Evolutionary conservation across 2,329 filamentous ascomycete genomes (phyloP).

Genomic region (Emmonsiellopsis sp.): DNA sequence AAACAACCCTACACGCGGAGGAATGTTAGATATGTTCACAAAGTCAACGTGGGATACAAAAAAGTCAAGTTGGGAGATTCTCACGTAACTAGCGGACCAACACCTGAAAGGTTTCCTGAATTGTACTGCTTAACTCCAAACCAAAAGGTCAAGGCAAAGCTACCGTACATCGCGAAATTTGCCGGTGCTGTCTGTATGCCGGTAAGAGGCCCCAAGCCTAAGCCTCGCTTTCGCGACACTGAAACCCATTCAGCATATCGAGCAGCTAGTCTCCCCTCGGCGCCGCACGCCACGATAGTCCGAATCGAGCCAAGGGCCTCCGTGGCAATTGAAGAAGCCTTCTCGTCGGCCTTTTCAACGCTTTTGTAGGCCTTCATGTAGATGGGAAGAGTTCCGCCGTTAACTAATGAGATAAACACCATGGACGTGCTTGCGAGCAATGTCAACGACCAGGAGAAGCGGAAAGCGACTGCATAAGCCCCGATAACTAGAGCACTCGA

Average conservation of each 20-base stretch:
- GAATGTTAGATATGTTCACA: background rate
- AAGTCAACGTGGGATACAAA: background rate
- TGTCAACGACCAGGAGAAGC: conserved; percentile 44
- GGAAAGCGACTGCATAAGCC: conserved; percentile 43
- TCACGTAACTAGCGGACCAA: conserved; percentile 30
- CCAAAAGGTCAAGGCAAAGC: conserved; percentile 29
- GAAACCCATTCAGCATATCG: conserved; percentile 30
- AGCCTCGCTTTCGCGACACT: conserved; percentile 25
- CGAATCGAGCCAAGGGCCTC: conserved; percentile 35
- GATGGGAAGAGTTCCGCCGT: conserved; percentile 23
- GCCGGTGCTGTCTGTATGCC: conserved; percentile 24
- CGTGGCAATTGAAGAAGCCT: conserved; percentile 29
- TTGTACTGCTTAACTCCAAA: conserved; percentile 26
- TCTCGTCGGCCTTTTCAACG: conserved; percentile 29
- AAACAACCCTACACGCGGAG: conserved; percentile 21
- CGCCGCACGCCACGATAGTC: conserved; percentile 36
- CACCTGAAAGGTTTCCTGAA: conserved; percentile 23
- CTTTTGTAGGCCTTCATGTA: conserved; percentile 23
- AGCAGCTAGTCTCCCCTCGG: conserved; percentile 25
- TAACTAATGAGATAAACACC: conserved; percentile 30
- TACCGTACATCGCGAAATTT: conserved; percentile 29
- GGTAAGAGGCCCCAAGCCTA: conserved; percentile 18
- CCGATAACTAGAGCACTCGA: conserved; percentile 32
- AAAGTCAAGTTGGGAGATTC: background rate
- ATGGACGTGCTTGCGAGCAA: conserved; percentile 41